Evolutionary conservation across 208 protist genomes (phyloP).

Genomic region (Crithidia fasciculata): DNA sequence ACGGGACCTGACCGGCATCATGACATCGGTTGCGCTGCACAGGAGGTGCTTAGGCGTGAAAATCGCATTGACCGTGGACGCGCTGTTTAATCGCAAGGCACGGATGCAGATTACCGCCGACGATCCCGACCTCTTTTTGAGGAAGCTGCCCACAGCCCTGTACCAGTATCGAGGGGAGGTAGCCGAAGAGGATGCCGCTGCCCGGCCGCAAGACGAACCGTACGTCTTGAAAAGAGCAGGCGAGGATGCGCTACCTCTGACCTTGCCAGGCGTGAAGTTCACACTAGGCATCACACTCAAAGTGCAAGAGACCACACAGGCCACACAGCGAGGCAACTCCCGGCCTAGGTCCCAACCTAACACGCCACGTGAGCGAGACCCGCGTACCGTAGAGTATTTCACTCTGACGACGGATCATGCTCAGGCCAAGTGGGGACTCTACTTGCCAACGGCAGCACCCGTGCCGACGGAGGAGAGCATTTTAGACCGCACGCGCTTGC

Average conservation of each 20-base stretch:
- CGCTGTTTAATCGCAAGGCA: background rate
- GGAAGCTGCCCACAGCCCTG: background rate
- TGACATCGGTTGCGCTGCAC: background rate
- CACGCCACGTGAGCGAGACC: background rate
- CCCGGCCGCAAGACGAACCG: background rate
- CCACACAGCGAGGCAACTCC: constrained; percentile 3
- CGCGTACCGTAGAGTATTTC: background rate
- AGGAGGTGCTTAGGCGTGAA: background rate
- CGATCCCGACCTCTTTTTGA: no score
- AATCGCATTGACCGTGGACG: background rate
- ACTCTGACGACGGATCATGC: background rate
- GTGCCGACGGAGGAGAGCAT: background rate
- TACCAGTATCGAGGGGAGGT: background rate
- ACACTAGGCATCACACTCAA: background rate
- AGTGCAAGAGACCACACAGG: background rate
- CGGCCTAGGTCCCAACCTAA: background rate
- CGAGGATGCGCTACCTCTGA: background rate
- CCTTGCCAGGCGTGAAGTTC: background rate
- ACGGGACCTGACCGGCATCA: background rate
- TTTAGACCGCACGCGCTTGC: background rate
- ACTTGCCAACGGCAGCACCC: constrained; percentile 1
- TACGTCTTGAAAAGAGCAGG: background rate
- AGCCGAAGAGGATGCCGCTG: background rate
- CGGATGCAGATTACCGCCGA: background rate
- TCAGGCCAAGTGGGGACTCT: background rate